A percentile compares a stretch with the other conserved stretches of the same genome.
Conservation (phyloP, 257 asterid genomes). For the Nicotiana knightiana region DNA sequence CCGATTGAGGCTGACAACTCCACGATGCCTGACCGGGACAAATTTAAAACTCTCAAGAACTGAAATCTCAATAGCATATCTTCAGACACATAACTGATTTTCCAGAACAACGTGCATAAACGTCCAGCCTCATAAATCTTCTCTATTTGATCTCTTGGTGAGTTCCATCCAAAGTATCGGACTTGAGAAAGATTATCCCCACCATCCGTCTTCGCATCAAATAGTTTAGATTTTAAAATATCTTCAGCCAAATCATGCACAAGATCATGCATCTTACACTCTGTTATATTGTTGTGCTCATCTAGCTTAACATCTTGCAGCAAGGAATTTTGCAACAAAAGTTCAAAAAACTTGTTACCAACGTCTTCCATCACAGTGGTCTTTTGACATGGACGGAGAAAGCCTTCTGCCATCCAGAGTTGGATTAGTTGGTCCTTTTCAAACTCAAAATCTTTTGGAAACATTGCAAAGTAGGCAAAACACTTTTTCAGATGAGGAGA, state of each 20-base stretch:
- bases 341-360: conserved; percentile 7
- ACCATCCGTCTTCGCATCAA: not conserved
- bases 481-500: conserved; percentile 13
- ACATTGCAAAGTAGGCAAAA: conserved; percentile 20
- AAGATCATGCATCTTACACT: conserved; percentile 29
- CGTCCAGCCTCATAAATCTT: not conserved
- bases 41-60: not conserved
- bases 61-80: not conserved
- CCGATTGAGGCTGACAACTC: conserved; percentile 4
- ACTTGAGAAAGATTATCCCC: not conserved
- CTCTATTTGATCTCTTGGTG: not conserved
- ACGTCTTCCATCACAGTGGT: conserved; percentile 12
- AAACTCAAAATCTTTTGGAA: conserved; percentile 12
- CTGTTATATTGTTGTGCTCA: not conserved
- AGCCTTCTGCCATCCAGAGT: no score
- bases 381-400: conserved; percentile 7
- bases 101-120: not conserved
- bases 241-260: conserved; percentile 25
- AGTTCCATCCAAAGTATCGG: not conserved
- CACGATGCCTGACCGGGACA: accelerated
- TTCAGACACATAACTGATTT: not conserved
- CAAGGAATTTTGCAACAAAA: conserved; percentile 16
- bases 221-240: not conserved
- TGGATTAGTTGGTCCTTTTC: conserved; percentile 16
- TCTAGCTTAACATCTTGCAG: conserved; percentile 10